A percentile compares a stretch with the other conserved stretches of the same genome.
Evolutionary conservation across 768 basidiomycete species (phyloP).

Genomic region (Dentipellis fragilis): DNA sequence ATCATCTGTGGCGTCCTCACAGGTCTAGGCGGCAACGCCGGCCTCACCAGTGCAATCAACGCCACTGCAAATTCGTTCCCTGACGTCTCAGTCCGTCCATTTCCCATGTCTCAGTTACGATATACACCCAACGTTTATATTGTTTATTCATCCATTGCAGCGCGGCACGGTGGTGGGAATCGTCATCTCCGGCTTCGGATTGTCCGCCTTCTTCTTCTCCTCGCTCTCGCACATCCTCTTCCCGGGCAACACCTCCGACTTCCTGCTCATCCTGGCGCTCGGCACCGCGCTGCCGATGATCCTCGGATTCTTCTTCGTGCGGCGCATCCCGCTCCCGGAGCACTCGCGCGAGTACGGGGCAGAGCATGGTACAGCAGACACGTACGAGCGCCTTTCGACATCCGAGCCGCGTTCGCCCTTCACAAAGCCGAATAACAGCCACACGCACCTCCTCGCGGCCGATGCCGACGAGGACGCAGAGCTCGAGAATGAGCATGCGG

Average conservation of each 20-base stretch:
- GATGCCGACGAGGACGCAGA: slow-evolving; percentile 4
- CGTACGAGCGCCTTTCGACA: slow-evolving; percentile 14
- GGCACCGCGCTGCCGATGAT: slow-evolving; percentile 78
- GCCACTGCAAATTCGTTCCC: slow-evolving; percentile 79
- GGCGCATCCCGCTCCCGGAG: slow-evolving; percentile 51
- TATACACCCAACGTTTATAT: not conserved
- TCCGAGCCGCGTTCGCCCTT: slow-evolving; percentile 7
- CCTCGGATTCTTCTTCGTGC: slow-evolving; percentile 63
- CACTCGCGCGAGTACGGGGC: slow-evolving; percentile 16
- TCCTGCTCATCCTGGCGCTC: slow-evolving; percentile 64
- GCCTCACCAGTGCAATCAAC: slow-evolving; percentile 63
- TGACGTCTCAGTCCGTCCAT: slow-evolving; percentile 46
- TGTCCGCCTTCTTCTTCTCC: slow-evolving; percentile 88
- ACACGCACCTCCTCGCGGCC: not conserved
- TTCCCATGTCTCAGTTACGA: not conserved
- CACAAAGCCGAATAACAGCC: not conserved
- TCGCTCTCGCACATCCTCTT: slow-evolving; percentile 61
- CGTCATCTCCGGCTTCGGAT: slow-evolving; percentile 25
- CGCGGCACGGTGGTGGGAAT: slow-evolving; percentile 50
- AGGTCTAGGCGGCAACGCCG: slow-evolving; percentile 69
- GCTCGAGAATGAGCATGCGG: not conserved
- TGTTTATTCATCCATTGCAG: slow-evolving; percentile 23
- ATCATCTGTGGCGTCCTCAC: slow-evolving; percentile 60
- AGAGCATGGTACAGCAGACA: slow-evolving; percentile 15
- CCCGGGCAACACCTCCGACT: slow-evolving; percentile 68